Base-by-base conservation (phyloP, 1,284 basidiomycete species). In the Hymenochaete sp. region DNA sequence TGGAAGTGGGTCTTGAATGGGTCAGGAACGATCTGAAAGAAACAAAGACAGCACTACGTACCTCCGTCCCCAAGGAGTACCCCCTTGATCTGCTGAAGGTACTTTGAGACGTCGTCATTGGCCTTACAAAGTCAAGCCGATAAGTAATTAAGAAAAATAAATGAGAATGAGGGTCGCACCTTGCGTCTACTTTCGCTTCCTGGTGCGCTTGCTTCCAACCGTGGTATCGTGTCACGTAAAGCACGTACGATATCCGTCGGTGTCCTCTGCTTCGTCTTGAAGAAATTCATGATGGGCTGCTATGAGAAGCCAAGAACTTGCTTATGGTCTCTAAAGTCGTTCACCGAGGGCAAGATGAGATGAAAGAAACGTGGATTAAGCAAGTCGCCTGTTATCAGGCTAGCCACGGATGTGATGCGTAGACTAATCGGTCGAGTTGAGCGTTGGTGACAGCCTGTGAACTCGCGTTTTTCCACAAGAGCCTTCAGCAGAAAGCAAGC, bases 261-360 rank as follows among this genome's bases (percentile, higher is more conserved):
- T 27, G 85, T 83, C 56, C 87, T 72, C 35, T 77, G 79, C 63
- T 90, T 93, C 19, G 87, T 81, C 68, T 88, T 92, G 79, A 95
- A 95, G 71, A 95, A 93, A 66, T 95, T 95, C 91, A 93, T 93
- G n/a, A n/a, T n/a, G n/a, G n/a, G n/a, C n/a, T n/a, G n/a, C n/a
- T n/a, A n/a, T n/a, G n/a, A n/a, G n/a, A n/a, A n/a, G n/a, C n/a
- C n/a, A n/a, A n/a, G n/a, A n/a, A n/a, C n/a, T n/a, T n/a, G n/a
- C n/a, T n/a, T n/a, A n/a, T n/a, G n/a, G n/a, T n/a, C n/a, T n/a
- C n/a, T n/a, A n/a, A n/a, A n/a, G n/a, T n/a, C n/a, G n/a, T n/a
- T n/a, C n/a, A n/a, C n/a, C n/a, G n/a, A n/a, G n/a, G n/a, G n/a
- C n/a, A n/a, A n/a, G n/a, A n/a, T n/a, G n/a, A n/a, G n/a, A n/a